Percentiles rank a stretch among this genome's conserved stretches.
Evolutionary conservation across 176 grass and related monocot species (phyloP).

Genomic region (Coix lacrymajobi): DNA sequence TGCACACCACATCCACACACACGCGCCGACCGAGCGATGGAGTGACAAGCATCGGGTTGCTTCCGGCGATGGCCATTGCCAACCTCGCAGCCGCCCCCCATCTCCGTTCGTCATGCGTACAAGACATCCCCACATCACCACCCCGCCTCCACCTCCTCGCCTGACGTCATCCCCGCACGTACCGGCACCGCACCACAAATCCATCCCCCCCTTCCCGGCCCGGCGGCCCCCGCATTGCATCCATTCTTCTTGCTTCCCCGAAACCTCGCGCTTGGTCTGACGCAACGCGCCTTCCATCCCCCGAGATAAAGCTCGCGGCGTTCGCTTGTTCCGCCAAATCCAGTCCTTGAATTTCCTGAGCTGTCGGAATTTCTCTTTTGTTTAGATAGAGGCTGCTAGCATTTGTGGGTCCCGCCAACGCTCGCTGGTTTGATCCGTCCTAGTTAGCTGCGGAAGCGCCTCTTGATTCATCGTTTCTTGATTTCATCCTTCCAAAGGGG

Average conservation of each 20-base stretch:
- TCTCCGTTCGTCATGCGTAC: conserved; percentile 70
- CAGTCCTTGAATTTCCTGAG: not conserved
- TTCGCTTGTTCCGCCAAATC: not conserved
- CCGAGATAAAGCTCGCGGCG: conserved; percentile 3
- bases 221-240: not conserved
- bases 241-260: not conserved
- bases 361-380: not conserved
- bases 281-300: not conserved
- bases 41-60: conserved; percentile 75
- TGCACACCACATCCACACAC: conserved; percentile 28
- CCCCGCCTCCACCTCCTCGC: not conserved
- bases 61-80: conserved; percentile 60
- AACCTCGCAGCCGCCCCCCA: conserved; percentile 9
- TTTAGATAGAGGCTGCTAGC: not conserved
- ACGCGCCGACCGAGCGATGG: conserved; percentile 13
- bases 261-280: conserved; percentile 22
- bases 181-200: not conserved
- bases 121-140: conserved; percentile 54
- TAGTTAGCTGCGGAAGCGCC: conserved; percentile 15
- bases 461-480: not conserved
- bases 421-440: conserved; percentile 14
- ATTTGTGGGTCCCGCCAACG: not conserved
- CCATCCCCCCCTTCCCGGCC: not conserved
- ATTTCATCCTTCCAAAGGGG: not conserved
- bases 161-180: conserved; percentile 29